A percentile compares a stretch with the other conserved stretches of the same genome.
Conservation (phyloP, 2,329 filamentous ascomycete species). For the Neobulgaria alba region DNA sequence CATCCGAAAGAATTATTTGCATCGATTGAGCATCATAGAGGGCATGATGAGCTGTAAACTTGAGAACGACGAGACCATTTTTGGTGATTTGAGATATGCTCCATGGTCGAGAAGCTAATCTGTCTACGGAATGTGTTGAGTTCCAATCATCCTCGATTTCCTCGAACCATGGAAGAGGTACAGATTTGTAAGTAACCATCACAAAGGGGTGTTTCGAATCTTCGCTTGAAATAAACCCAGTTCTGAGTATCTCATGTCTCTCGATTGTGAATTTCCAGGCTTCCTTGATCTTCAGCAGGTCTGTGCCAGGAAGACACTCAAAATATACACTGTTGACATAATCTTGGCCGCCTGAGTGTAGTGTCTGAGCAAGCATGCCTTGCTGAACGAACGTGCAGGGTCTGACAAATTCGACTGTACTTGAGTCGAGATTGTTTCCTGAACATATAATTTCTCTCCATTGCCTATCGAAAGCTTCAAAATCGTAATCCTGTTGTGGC, state of each 20-base stretch:
- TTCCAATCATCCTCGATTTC: conserved; percentile 5
- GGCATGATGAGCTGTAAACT: conserved; percentile 54
- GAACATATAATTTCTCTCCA: conserved; percentile 29
- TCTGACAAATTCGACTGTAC: conserved; percentile 47
- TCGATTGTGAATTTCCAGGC: conserved; percentile 52
- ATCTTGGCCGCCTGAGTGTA: conserved; percentile 54
- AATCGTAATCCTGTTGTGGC: conserved; percentile 34
- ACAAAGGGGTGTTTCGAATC: conserved; percentile 56
- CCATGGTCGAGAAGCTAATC: conserved; percentile 22
- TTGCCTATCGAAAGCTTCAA: conserved; percentile 40
- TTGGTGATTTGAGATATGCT: background rate
- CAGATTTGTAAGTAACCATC: conserved; percentile 56
- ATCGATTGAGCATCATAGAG: conserved; percentile 79
- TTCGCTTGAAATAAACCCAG: conserved; percentile 59
- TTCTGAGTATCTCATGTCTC: conserved; percentile 64
- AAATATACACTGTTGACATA: conserved; percentile 71
- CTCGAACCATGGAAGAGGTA: conserved; percentile 34
- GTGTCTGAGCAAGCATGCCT: conserved; percentile 69
- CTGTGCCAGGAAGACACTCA: conserved; percentile 35
- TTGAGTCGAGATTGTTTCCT: conserved; percentile 12
- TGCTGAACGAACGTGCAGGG: conserved; percentile 76
- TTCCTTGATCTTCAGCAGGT: conserved; percentile 34
- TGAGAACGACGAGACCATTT: conserved; percentile 9
- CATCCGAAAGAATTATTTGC: conserved; percentile 51
- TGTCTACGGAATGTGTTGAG: background rate